phyloP scores from a whole-genome alignment of 495 filamentous ascomycete species.

The Parmelia sp. region DNA sequence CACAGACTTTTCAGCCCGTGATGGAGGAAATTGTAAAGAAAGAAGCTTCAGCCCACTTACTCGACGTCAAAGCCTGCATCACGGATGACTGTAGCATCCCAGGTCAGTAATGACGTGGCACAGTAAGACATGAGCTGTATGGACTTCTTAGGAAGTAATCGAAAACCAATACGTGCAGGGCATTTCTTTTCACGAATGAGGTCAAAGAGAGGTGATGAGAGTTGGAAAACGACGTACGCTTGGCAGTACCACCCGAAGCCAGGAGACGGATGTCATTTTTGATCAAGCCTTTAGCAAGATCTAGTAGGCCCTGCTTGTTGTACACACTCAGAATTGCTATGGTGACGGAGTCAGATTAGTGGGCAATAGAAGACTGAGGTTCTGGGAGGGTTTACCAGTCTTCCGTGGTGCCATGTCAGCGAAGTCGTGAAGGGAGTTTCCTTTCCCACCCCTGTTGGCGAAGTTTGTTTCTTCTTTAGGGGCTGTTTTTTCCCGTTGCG shows the following conservation, averaged over 20 bases:
- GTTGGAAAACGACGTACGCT: background rate
- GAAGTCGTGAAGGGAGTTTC: background rate
- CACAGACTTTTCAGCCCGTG: constrained; percentile 6
- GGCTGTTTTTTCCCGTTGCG: too few relatives aligned
- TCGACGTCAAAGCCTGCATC: constrained; percentile 92
- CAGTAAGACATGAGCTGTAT: background rate
- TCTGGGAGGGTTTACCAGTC: background rate
- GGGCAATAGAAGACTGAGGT: background rate
- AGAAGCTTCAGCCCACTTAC: constrained; percentile 46
- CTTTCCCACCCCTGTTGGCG: too few relatives aligned
- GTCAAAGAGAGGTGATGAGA: background rate
- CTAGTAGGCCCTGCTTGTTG: constrained; percentile 94
- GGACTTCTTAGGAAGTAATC: too few relatives aligned
- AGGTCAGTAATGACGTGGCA: background rate
- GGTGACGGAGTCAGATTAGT: constrained; percentile 17
- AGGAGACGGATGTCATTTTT: constrained; percentile 87
- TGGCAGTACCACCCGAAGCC: constrained; percentile 88
- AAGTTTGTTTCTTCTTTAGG: too few relatives aligned
- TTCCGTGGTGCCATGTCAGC: background rate
- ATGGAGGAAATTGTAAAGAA: background rate
- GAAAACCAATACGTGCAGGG: background rate
- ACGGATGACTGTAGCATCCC: constrained; percentile 55
- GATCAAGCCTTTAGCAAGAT: constrained; percentile 89
- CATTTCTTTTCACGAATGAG: background rate
- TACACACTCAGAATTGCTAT: constrained; percentile 95